A percentile compares a stretch with the other conserved stretches of the same genome.
Conservation (phyloP, 202 grass and related monocot genomes). For the Setaria italica region DNA sequence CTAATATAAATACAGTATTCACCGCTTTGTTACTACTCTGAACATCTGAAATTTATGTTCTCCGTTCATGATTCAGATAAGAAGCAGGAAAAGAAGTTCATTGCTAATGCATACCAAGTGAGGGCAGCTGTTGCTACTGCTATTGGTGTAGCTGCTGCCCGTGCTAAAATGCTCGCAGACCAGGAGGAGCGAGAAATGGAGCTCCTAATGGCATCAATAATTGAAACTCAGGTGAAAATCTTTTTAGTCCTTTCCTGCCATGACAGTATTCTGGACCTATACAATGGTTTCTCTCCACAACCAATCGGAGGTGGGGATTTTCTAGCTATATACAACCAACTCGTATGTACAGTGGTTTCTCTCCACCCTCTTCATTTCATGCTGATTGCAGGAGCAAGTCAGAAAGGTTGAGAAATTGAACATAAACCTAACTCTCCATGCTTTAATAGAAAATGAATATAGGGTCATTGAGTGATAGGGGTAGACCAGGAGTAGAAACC, state of each 20-base stretch:
- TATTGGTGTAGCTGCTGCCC: constrained; percentile 82
- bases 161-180: constrained; percentile 87
- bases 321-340: not conserved
- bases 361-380: not conserved
- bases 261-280: not conserved
- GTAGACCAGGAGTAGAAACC: not conserved
- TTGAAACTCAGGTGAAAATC: constrained; percentile 80
- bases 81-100: constrained; percentile 55
- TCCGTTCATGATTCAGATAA: constrained; percentile 43
- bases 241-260: not conserved
- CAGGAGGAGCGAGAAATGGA: constrained; percentile 97
- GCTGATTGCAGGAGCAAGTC: not conserved
- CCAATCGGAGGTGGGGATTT: not conserved
- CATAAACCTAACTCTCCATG: not conserved
- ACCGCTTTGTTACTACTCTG: not conserved
- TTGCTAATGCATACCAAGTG: constrained; percentile 66
- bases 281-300: not conserved
- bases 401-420: not conserved
- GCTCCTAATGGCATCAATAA: constrained; percentile 89
- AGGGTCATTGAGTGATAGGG: not conserved
- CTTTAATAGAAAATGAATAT: not conserved
- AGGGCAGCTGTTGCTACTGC: constrained; percentile 85
- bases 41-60: constrained; percentile 21
- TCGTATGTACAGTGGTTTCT: not conserved
- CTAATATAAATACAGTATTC: constrained; percentile 28